A percentile compares a stretch with the other conserved stretches of the same genome.
Evolutionary conservation across 352 stramenopile genomes (phyloP).

Genomic region (Pythium monospermum): DNA sequence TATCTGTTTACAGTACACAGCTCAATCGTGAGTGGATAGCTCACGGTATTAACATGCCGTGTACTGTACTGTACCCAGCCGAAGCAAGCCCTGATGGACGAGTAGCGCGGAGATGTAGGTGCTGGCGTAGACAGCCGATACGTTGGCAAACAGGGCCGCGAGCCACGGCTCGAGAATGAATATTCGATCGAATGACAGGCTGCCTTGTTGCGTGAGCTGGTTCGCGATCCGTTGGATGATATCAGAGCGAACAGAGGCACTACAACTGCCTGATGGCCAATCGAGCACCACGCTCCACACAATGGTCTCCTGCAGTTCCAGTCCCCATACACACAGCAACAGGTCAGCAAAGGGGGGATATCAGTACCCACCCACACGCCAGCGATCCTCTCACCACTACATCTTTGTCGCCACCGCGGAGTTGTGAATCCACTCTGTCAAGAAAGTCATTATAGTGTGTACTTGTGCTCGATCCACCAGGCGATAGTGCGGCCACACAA

Average conservation of each 20-base stretch:
- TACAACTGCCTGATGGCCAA: neutral
- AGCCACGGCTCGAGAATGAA: slow-evolving; percentile 9
- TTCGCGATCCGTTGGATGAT: neutral
- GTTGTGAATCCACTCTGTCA: neutral
- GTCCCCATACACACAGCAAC: slow-evolving; percentile 10
- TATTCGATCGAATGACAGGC: neutral
- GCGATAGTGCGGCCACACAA: neutral
- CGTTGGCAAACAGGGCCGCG: slow-evolving; percentile 7
- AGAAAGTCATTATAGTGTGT: too few species aligned
- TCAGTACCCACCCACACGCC: slow-evolving; percentile 1
- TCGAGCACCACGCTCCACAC: slow-evolving; percentile 11
- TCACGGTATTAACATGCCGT: too few species aligned
- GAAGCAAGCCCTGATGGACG: neutral
- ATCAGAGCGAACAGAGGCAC: neutral
- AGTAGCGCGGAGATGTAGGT: slow-evolving; percentile 7
- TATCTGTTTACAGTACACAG: neutral
- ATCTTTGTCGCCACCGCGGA: neutral
- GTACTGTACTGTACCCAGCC: too few species aligned
- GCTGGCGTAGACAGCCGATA: neutral
- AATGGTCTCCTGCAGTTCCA: slow-evolving; percentile 10
- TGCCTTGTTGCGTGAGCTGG: neutral
- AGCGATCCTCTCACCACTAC: neutral
- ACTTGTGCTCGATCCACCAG: too few species aligned
- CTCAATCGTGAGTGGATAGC: too few species aligned
- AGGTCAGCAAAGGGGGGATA: slow-evolving; percentile 1